Evolutionary conservation across 345 rosid genomes (phyloP).

Genomic region (Aegle marmelos): DNA sequence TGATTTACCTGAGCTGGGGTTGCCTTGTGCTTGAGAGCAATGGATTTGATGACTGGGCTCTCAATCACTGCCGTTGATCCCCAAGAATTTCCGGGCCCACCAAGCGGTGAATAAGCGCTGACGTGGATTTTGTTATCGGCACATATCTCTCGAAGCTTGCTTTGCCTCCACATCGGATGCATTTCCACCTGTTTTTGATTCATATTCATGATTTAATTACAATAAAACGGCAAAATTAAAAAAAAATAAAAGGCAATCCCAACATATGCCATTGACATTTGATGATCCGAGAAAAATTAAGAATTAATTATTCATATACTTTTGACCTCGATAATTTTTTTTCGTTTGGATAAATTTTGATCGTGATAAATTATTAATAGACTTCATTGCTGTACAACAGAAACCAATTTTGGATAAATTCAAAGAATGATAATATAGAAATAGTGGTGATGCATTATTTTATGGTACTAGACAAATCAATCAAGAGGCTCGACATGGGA

Average conservation of each 20-base stretch:
- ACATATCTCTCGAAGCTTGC: constrained; percentile 61
- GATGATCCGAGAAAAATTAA: too few relatives aligned
- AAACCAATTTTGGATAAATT: too few relatives aligned
- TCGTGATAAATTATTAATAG: too few relatives aligned
- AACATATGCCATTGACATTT: background rate
- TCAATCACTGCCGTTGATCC: constrained; percentile 76
- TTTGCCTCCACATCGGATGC: constrained; percentile 95
- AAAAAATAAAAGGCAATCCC: background rate
- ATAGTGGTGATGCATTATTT: too few relatives aligned
- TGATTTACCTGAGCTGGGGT: constrained; percentile 72
- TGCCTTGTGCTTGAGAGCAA: constrained; percentile 59
- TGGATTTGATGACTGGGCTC: constrained; percentile 53
- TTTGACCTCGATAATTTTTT: too few relatives aligned
- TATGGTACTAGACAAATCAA: too few relatives aligned
- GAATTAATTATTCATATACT: too few relatives aligned
- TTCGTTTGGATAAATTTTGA: too few relatives aligned
- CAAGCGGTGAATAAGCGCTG: constrained; percentile 84
- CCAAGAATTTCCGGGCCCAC: constrained; percentile 79
- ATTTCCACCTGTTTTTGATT: constrained; percentile 63
- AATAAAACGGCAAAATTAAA: too few relatives aligned
- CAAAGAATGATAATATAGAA: too few relatives aligned
- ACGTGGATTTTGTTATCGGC: constrained; percentile 59
- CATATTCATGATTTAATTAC: background rate
- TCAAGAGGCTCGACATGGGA: background rate
- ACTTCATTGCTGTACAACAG: too few relatives aligned